Base-by-base conservation (phyloP, 176 grass and related monocot species). In the Zoysia japonica region DNA sequence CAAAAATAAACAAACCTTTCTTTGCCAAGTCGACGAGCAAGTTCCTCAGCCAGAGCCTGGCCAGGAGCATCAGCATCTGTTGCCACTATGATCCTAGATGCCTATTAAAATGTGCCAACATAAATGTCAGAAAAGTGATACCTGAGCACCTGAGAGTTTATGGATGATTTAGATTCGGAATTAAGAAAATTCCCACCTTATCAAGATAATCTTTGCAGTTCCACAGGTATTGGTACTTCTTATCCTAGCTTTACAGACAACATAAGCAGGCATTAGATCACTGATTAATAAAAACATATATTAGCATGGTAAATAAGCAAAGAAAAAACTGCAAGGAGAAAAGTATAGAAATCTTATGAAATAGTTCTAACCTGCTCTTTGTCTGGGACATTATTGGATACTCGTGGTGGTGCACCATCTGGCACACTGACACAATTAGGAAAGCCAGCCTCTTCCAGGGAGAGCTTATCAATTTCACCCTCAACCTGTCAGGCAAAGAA, bases 381-480 rank as follows among this genome's bases (percentile, higher is more conserved):
- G 28, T 67, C 69, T 63, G 84, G 88, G 65, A 91, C 19, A 39
- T 89, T 87, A 19, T 84, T 77, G 36, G 88, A 93, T 74, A 89
- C 55, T 68, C 38, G 19, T 28, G 86, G 11, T 28, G 90, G 90
- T 71, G 90, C 90, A 71, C 90, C 90, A 88, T 93, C 88, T 72
- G 96, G 92, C 36, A 99, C 88, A 74, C 92, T 99, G 70, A 99
- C 85, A 84, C 92, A 99, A 77, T 96, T 99, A 59, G 37, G 77
- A 73, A 82, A 99, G 42, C 96, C 96, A 77, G 86, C 92, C 81
- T 99, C 92, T 74, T 99, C 96, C 90, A 99, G 91, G 14, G 92
- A 99, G 61, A 99, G 90, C 80, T 99, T 99, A 89, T 99, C 90
- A 65, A 99, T 96, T 90, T 99, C 96, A 77, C 92, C 92, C 76